These are phyloP conservation scores for Eucalyptus caleyi DNA, from an alignment of 345 rosid species.

Conservation along the genomic window DNA sequence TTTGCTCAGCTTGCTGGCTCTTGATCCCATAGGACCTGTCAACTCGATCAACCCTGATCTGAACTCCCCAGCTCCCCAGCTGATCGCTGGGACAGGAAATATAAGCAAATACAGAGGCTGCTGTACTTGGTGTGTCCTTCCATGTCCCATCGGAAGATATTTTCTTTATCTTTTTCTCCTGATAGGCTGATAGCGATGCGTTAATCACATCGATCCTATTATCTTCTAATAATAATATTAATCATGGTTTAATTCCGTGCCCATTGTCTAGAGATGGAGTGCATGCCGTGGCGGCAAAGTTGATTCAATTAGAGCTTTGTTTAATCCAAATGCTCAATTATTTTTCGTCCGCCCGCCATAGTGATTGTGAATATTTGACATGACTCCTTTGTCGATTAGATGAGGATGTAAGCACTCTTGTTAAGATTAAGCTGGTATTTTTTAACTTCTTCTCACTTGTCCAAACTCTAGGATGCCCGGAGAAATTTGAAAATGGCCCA, in stretches of 20 bases:
- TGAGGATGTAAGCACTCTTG: background rate
- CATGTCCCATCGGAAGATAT: background rate
- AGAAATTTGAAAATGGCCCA: background rate
- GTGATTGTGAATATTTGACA: background rate
- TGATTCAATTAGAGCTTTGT: background rate
- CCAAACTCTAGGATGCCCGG: background rate
- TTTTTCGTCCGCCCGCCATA: background rate
- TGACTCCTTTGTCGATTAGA: background rate
- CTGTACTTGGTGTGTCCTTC: background rate
- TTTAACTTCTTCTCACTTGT: background rate
- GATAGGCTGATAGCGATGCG: background rate
- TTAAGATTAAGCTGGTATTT: background rate
- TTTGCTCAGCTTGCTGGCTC: conserved; percentile 4
- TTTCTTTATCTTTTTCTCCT: background rate
- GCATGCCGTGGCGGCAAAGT: background rate
- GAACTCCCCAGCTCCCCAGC: background rate
- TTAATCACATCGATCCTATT: background rate
- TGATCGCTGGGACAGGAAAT: background rate
- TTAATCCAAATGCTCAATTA: background rate
- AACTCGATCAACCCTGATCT: background rate
- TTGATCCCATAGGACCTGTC: background rate
- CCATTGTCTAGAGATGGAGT: background rate
- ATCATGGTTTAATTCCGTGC: background rate
- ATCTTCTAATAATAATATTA: background rate
- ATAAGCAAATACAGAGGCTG: background rate